Evolutionary conservation across 202 grass and related monocot species (phyloP), one percentile per base, ranked within the genome.

Genomic region (Eragrostis tef): DNA sequence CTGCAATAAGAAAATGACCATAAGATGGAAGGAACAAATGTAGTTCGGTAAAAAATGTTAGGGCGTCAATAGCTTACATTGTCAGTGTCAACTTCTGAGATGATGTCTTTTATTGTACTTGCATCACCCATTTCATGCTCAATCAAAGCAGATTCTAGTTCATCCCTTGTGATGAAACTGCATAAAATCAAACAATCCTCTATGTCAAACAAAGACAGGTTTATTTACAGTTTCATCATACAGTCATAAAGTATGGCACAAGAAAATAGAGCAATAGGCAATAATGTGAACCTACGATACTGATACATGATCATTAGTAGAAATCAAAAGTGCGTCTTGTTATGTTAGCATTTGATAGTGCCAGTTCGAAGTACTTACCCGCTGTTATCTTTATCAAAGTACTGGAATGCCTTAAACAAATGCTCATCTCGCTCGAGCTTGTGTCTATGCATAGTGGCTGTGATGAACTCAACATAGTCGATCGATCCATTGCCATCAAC

Each of bases 381-480:
- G 31, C 95, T 98, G 74, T 66, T 93, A 73, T 98, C 95, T 91
- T 98, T 98, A 67, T 98, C 95, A 31, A 98, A 98, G 73, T 93
- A 94, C 73, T 79, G 89, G 73, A 98, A 98, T 63, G 95, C 92
- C 73, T 91, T 93, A 71, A 91, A 94, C 64, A 98, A 65, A 80
- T 94, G 88, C 72, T 94, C 95, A 7, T 98, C 95, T 77, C 80
- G 89, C 80, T 98, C 95, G 0, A 98, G 90, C 71, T 67, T 98
- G 88, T 98, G 92, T 70, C 90, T 84, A 66, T 98, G 90, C 90
- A 98, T 98, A 29, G 95, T 98, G 21, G 95, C 95, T 26, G 95
- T 98, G 86, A 98, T 94, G 76, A 98, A 98, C 80, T 98, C 95
- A 75, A 93, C 91, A 70, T 98, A 98, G 86, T 98, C 95, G 17